These are phyloP conservation scores for Antitrichia curtipendula DNA, from an alignment of 225 moss, liverwort and hornwort species.

Conservation along the genomic window DNA sequence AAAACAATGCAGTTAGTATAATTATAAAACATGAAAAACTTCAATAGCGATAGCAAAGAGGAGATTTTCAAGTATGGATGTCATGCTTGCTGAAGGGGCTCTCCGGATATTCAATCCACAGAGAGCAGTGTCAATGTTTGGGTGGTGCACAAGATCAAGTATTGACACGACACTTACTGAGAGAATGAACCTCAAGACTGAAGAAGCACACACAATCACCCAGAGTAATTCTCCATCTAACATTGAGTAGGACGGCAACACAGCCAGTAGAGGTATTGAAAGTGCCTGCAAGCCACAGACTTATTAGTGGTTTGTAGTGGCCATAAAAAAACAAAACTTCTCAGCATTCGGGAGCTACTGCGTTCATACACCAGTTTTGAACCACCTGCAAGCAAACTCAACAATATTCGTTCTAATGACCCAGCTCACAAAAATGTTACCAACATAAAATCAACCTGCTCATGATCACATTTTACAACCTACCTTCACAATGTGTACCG, in stretches of 20 bases:
- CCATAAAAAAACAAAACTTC: background rate
- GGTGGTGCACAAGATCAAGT: background rate
- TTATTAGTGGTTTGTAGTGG: background rate
- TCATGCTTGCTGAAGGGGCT: background rate
- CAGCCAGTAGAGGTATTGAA: slow-evolving; percentile 17
- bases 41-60: background rate
- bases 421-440: background rate
- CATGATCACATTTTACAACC: background rate
- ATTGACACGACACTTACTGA: background rate
- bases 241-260: background rate
- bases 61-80: background rate
- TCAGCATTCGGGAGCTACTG: background rate
- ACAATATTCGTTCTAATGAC: background rate
- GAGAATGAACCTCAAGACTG: slow-evolving; percentile 13
- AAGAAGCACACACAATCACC: slow-evolving; percentile 6
- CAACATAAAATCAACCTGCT: background rate
- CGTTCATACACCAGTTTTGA: background rate
- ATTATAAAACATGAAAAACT: background rate
- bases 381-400: background rate
- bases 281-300: slow-evolving; percentile 5
- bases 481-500: too few relatives aligned
- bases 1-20: background rate
- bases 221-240: slow-evolving; percentile 7
- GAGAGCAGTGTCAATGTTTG: background rate
- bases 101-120: background rate